Conservation (phyloP, 352 stramenopile genomes). For the Blastocystis sp. region DNA sequence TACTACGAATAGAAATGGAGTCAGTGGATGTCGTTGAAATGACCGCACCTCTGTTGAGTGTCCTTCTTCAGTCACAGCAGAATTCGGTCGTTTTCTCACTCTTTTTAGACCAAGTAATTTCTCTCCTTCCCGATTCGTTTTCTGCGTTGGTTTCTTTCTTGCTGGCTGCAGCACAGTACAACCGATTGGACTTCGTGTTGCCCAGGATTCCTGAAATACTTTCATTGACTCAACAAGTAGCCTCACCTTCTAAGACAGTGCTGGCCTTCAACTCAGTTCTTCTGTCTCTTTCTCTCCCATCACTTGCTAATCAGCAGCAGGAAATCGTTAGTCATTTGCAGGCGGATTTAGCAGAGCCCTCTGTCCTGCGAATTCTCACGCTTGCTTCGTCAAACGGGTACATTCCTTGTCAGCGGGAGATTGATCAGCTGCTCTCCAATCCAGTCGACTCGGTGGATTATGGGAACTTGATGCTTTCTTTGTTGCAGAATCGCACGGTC, state of each 20-base stretch:
- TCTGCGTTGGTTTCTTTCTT: neutral
- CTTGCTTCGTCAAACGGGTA: neutral
- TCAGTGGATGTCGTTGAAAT: no score
- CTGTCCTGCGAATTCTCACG: neutral
- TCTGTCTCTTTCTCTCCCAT: no score
- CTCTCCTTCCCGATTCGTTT: neutral
- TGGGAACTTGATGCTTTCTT: neutral
- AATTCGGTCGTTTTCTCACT: neutral
- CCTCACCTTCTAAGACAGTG: neutral
- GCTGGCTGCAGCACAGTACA: neutral
- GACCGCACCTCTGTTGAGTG: neutral
- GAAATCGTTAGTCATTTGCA: no score
- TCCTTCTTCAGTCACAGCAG: neutral
- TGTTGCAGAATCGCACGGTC: neutral
- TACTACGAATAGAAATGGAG: no score
- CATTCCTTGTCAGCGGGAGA: no score
- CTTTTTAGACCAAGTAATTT: neutral
- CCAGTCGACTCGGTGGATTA: neutral
- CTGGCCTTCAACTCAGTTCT: no score
- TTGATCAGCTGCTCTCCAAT: neutral
- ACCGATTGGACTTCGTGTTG: neutral
- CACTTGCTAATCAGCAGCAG: no score
- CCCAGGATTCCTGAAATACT: neutral
- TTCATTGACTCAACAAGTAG: neutral
- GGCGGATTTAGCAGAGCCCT: neutral